These are phyloP conservation scores for Sporothrix sp. DNA, from an alignment of 2,329 filamentous ascomycete species.

Conservation along the genomic window DNA sequence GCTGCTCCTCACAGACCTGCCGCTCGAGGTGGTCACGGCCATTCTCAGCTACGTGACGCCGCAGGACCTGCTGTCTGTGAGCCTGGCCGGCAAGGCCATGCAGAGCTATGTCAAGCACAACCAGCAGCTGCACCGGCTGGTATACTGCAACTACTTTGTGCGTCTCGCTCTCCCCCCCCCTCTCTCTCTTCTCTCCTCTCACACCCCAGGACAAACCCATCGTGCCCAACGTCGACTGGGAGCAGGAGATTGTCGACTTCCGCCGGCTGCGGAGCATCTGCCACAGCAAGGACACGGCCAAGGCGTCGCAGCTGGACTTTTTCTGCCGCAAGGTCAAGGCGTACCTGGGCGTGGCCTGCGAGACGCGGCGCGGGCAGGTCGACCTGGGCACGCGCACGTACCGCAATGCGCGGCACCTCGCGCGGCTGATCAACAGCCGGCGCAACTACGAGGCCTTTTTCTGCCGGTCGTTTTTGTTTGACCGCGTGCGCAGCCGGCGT, in stretches of 20 bases:
- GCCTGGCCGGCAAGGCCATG: slow-evolving; percentile 42
- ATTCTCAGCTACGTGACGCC: slow-evolving; percentile 49
- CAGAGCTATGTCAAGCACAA: slow-evolving; percentile 48
- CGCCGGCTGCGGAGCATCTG: slow-evolving; percentile 37
- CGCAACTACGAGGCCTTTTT: slow-evolving; percentile 51
- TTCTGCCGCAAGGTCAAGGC: slow-evolving; percentile 37
- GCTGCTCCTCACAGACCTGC: slow-evolving; percentile 35
- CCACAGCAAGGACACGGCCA: slow-evolving; percentile 25
- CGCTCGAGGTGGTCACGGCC: slow-evolving; percentile 53
- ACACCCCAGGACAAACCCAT: background rate
- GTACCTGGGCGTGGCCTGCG: slow-evolving; percentile 36
- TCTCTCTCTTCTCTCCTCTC: background rate
- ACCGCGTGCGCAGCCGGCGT: slow-evolving; percentile 26
- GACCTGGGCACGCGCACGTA: slow-evolving; percentile 28
- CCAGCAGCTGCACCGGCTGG: slow-evolving; percentile 46
- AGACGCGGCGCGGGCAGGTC: slow-evolving; percentile 23
- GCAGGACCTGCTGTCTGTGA: slow-evolving; percentile 44
- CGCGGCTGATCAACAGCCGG: slow-evolving; percentile 33
- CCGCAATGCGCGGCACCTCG: slow-evolving; percentile 37
- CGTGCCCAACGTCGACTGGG: background rate
- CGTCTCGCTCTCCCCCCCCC: background rate
- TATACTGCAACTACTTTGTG: slow-evolving; percentile 37
- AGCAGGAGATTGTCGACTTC: slow-evolving; percentile 33
- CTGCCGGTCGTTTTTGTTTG: slow-evolving; percentile 53
- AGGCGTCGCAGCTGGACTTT: slow-evolving; percentile 38